Evolutionary conservation across 345 rosid genomes (phyloP).

Genomic region (Pistacia atlantica): DNA sequence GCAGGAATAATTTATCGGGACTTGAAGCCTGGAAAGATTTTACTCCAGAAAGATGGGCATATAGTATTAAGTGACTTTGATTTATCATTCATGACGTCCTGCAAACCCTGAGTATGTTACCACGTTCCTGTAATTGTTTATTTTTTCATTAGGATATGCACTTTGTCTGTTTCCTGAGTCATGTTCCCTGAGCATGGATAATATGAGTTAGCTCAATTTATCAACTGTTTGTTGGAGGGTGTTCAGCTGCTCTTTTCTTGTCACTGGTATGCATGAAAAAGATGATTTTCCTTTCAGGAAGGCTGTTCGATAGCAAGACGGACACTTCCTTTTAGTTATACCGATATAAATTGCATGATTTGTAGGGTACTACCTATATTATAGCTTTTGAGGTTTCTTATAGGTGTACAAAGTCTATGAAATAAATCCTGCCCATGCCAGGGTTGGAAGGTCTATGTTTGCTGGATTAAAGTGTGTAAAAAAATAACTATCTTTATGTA

Average conservation of each 20-base stretch:
- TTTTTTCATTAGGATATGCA: neutral
- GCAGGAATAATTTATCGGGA: constrained; percentile 92
- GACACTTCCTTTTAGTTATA: no score
- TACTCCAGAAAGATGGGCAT: constrained; percentile 87
- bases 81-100: constrained; percentile 86
- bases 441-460: no score
- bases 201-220: neutral
- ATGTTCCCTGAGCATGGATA: neutral
- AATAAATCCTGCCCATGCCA: no score
- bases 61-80: constrained; percentile 86
- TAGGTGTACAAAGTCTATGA: no score
- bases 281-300: neutral
- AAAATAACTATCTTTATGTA: neutral
- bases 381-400: no score
- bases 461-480: neutral
- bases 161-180: neutral
- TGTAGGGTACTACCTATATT: no score
- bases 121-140: no score
- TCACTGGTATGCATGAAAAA: neutral
- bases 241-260: neutral
- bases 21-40: constrained; percentile 92
- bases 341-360: no score
- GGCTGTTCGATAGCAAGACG: neutral
- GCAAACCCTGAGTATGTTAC: no score
- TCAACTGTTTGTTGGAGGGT: neutral